Base-by-base conservation (phyloP, 75 land plant species). In the Isoetes taiwanensis region DNA sequence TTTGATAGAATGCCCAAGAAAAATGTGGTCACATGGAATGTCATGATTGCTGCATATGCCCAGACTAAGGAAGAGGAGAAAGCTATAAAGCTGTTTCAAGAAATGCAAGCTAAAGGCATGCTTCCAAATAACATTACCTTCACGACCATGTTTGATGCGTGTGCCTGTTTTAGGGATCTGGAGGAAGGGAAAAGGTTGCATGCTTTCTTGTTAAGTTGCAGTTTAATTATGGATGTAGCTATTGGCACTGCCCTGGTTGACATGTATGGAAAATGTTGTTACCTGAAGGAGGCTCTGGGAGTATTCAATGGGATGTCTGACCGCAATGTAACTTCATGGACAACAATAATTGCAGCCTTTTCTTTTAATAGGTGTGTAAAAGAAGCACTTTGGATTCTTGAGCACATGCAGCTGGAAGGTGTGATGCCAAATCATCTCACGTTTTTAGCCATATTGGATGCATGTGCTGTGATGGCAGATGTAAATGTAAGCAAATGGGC, bases 281-380 rank as follows among this genome's bases (percentile, higher is more conserved):
- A 5, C 27, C 56, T 80, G 19, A 69, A 73, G 16, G 71, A 73
- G 9, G 77, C 80, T n/a, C 39, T 33, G 3, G 28, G 39, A 11
- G 26, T 70, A 19, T 80, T 80, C 29, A 43, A 67, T 29, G 17
- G 33, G 30, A 70, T 70, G 71, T 52, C 56, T 6, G 71, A 59
- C 33, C 55, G 10, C 31, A 66, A 70, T 50, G 43, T 72, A 1
- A 70, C 58, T 39, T 57, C 70, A 25, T 78, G 80, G 77, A 71
- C 73, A 46, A 73, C 74, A 5, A 59, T 80, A 27, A 46, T 80
- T 19, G 26, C 57, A 2, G 34, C 34, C 14, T 66, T 41, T 54
- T 58, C 78, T 21, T 57, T n/a, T n/a, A n/a, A n/a, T n/a, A n/a
- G n/a, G n/a, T n/a, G n/a, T n/a, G n/a, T n/a, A n/a, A n/a, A n/a